A percentile compares a stretch with the other conserved stretches of the same genome.
These are phyloP conservation scores for Peziza echinospora DNA, from an alignment of 495 filamentous ascomycete species.

Conservation along the genomic window DNA sequence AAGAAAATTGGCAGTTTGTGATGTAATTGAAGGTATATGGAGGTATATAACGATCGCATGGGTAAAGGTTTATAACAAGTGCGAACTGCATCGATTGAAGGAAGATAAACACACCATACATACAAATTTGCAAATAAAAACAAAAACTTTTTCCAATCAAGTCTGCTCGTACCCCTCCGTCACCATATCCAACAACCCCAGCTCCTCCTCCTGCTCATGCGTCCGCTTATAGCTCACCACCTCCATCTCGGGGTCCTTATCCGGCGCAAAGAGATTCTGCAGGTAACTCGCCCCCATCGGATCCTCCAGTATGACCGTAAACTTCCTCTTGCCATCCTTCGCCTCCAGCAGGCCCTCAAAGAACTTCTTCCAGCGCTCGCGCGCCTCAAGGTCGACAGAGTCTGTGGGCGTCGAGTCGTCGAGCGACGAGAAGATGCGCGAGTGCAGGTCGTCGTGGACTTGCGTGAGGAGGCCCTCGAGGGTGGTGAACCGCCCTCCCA, in stretches of 20 bases:
- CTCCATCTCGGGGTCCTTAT: constrained; percentile 57
- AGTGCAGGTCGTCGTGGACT: constrained; percentile 66
- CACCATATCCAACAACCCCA: constrained; percentile 83
- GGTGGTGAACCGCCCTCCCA: constrained; percentile 94
- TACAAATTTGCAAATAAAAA: too few species aligned
- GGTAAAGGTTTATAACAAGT: too few species aligned
- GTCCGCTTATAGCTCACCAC: constrained; percentile 74
- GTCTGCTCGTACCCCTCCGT: constrained; percentile 59
- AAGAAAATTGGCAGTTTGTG: too few species aligned
- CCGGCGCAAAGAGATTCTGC: constrained; percentile 54
- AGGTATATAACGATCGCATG: too few species aligned
- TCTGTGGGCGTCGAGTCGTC: constrained; percentile 35
- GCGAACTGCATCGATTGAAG: too few species aligned
- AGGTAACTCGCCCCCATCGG: constrained; percentile 83
- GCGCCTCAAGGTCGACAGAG: constrained; percentile 40
- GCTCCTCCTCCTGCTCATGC: constrained; percentile 71
- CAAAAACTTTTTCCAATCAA: too few species aligned
- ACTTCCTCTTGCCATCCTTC: constrained; percentile 60
- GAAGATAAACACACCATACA: too few species aligned
- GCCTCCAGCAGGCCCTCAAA: constrained; percentile 54
- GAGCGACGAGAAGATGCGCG: constrained; percentile 60
- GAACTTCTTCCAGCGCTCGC: constrained; percentile 55
- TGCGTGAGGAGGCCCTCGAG: constrained; percentile 89
- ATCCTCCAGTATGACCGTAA: constrained; percentile 69
- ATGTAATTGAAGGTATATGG: too few species aligned